Percentiles rank a stretch among this genome's conserved stretches.
Evolutionary conservation across 2,329 filamentous ascomycete species (phyloP).

Genomic region (Ploettnerulaceae sp.): DNA sequence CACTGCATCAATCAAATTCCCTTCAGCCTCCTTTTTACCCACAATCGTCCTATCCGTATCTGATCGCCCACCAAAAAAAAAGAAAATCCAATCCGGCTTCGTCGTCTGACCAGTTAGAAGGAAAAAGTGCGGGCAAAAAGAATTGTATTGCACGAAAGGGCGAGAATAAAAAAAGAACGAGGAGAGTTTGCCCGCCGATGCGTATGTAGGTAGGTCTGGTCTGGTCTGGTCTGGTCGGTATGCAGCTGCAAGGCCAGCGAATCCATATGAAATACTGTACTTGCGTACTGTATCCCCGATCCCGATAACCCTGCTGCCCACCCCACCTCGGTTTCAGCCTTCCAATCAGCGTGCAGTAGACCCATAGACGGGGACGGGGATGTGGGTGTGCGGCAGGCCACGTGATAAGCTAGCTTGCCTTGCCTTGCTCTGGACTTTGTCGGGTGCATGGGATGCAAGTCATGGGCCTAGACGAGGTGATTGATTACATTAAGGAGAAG

Average conservation of each 20-base stretch:
- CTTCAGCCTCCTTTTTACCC: background rate
- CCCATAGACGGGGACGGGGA: background rate
- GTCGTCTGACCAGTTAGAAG: background rate
- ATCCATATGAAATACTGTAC: no score
- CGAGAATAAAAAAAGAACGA: no score
- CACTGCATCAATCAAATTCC: background rate
- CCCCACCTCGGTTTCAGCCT: background rate
- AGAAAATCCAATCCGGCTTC: no score
- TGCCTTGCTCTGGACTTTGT: background rate
- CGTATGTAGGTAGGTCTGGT: no score
- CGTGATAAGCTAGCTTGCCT: background rate
- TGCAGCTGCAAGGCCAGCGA: constrained; percentile 2
- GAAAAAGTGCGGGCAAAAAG: background rate
- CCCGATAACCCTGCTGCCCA: background rate
- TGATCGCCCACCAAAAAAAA: no score
- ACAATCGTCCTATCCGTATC: background rate
- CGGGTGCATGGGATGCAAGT: background rate
- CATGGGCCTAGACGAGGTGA: no score
- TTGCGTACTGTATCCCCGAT: no score
- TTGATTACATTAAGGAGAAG: no score
- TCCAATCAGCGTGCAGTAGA: background rate
- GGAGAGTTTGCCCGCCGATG: no score
- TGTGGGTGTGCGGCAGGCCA: background rate
- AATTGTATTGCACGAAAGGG: no score
- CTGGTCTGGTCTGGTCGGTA: no score